These are phyloP conservation scores for Skeletonema marinoi DNA, from an alignment of 108 stramenopile genomes.

Conservation along the genomic window DNA sequence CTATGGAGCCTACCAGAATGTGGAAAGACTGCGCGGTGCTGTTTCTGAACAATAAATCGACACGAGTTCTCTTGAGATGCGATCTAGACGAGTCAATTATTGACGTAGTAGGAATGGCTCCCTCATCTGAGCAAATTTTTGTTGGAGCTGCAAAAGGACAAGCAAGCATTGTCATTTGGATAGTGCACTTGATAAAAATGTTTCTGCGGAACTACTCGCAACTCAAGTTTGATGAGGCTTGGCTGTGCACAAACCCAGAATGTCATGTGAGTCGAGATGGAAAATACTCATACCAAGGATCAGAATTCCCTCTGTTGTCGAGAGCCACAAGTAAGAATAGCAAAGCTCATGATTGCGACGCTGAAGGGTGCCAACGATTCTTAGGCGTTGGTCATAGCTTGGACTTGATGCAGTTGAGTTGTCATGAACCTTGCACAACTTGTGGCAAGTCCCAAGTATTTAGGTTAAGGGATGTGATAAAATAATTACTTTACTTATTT, in stretches of 20 bases:
- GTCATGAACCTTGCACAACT: background rate
- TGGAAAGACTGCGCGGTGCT: constrained; percentile 15
- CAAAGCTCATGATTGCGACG: constrained; percentile 15
- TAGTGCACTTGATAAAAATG: constrained; percentile 17
- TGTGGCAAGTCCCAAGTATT: constrained; percentile 12
- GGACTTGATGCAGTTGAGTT: constrained; percentile 5
- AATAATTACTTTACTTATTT: background rate
- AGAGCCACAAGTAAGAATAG: background rate
- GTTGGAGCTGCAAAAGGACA: constrained; percentile 20
- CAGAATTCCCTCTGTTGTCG: constrained; percentile 13
- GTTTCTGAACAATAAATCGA: constrained; percentile 7
- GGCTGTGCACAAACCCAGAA: constrained; percentile 3
- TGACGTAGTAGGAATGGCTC: constrained; percentile 15
- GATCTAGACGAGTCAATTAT: constrained; percentile 4
- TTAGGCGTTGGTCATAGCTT: constrained; percentile 11
- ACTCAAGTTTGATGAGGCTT: constrained; percentile 7
- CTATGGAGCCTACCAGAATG: constrained; percentile 9
- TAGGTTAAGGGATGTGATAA: background rate
- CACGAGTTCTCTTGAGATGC: constrained; percentile 9
- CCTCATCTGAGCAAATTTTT: constrained; percentile 9
- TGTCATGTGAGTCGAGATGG: constrained; percentile 10
- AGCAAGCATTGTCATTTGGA: constrained; percentile 4
- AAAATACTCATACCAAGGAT: constrained; percentile 5
- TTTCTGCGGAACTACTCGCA: constrained; percentile 14
- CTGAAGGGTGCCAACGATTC: constrained; percentile 25